Conservation (phyloP, 31 red algal genomes). For the Odonthalia washingtoniensis region DNA sequence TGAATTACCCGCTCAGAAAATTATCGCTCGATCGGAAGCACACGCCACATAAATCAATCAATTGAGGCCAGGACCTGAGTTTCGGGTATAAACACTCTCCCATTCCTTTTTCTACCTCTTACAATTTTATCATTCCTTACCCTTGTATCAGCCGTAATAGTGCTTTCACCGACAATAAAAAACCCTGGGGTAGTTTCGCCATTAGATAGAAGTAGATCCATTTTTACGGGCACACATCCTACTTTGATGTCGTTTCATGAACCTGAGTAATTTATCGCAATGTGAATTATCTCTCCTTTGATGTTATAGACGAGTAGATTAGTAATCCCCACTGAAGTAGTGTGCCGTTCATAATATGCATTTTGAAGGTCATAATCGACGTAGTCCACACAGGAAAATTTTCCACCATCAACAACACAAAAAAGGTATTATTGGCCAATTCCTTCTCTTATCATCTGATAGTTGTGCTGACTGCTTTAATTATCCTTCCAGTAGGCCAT, state of each 20-base stretch:
- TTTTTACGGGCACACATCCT: background rate
- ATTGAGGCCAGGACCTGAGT: background rate
- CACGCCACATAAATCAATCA: background rate
- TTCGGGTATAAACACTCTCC: background rate
- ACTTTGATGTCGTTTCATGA: slow-evolving; percentile 5
- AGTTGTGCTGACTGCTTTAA: no score
- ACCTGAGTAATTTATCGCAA: background rate
- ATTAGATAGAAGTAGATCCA: background rate
- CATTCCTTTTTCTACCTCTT: slow-evolving; percentile 14
- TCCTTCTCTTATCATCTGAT: no score
- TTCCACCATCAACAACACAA: slow-evolving; percentile 3
- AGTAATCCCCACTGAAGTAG: background rate
- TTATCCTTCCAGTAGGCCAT: no score
- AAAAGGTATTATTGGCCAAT: no score
- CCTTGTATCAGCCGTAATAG: slow-evolving; percentile 17
- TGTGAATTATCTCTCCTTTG: slow-evolving; percentile 27
- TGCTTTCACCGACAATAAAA: background rate
- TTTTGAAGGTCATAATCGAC: slow-evolving; percentile 17
- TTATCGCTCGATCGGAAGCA: background rate
- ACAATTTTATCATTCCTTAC: background rate
- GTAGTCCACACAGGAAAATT: background rate
- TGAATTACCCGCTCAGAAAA: background rate
- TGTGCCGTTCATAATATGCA: slow-evolving; percentile 30
- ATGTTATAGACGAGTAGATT: slow-evolving; percentile 10
- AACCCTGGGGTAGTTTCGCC: background rate